A percentile compares a stretch with the other conserved stretches of the same genome.
phyloP scores from a whole-genome alignment of 768 basidiomycete genomes.

The Lactifluus subvellereus region DNA sequence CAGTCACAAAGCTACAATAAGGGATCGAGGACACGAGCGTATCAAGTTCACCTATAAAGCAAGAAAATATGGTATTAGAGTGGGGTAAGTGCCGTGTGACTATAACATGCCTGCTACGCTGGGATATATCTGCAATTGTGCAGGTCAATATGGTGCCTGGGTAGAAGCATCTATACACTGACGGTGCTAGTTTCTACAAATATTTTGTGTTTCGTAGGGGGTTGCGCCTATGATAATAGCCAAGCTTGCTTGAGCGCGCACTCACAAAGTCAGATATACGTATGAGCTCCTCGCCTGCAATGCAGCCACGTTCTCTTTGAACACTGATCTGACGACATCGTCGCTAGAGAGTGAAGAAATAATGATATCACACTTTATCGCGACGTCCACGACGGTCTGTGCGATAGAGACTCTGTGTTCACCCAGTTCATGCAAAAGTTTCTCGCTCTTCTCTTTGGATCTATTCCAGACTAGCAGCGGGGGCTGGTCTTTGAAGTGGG shows the following conservation, averaged over 20 bases:
- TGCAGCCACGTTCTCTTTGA: conserved; percentile 51
- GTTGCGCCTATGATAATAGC: conserved; percentile 26
- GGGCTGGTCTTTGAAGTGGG: conserved; percentile 34
- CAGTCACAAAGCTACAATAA: conserved; percentile 60
- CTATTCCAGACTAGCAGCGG: conserved; percentile 77
- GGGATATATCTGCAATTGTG: conserved; percentile 45
- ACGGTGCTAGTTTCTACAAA: conserved; percentile 87
- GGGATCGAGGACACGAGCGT: conserved; percentile 51
- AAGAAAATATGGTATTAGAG: conserved; percentile 2
- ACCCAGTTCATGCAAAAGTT: conserved; percentile 52
- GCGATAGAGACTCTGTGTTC: conserved; percentile 46
- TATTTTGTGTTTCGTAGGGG: conserved; percentile 53
- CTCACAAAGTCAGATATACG: neutral
- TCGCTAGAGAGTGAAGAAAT: conserved; percentile 72
- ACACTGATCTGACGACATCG: conserved; percentile 58
- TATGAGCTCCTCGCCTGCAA: conserved; percentile 43
- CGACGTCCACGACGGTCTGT: conserved; percentile 31
- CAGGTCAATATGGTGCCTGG: neutral
- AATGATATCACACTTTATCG: conserved; percentile 53
- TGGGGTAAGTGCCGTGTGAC: neutral
- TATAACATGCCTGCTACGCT: conserved; percentile 39
- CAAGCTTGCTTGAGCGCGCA: neutral
- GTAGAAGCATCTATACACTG: conserved; percentile 28
- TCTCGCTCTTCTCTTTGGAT: conserved; percentile 52
- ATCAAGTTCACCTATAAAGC: conserved; percentile 57